Base-by-base conservation (phyloP, 2,329 filamentous ascomycete species). In the Penicillium freii region DNA sequence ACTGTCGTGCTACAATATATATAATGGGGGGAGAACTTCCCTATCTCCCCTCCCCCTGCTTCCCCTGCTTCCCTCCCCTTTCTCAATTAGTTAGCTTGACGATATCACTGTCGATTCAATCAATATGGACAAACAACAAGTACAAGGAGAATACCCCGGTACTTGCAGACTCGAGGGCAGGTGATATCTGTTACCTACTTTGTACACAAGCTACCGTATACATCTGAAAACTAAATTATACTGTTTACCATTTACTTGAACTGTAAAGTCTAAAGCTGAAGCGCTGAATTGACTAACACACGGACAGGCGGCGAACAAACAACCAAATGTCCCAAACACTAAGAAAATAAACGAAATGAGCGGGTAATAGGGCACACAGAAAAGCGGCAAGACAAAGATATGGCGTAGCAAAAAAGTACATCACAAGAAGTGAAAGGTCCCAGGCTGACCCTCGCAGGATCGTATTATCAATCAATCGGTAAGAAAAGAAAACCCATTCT, bases 291-390 rank as follows among this genome's bases (percentile, higher is more conserved):
- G 63, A 66, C 62, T 66, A 66, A 66, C 59, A 65, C 54, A 65
- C 33, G 57, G 63, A 62, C 60, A 60, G 51, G 52, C 48, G 60
- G 63, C 34, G 47, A 56, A 56, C 39, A 55, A 56, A 56, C 45
- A 54, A 56, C 60, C 60, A 51, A 59, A 58, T 55, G 58, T 47
- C 62, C 62, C 48, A 51, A 34, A 55, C 55, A 56, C 39, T 55
- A 59, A 58, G 54, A 56, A 63, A 63, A 59, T 52, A 65, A 64
- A 66, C 56, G 51, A 65, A 65, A 61, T 54, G 62, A 65, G 63
- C 62, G 64, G 64, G 64, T 66, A 66, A 66, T 66, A 66, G 60
- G 63, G 63, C 66, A 68, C 66, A 67, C 62, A 63, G 61, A 69
- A 66, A 62, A 55, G 61, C 50, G 56, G 60, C 58, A 65, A 65